Base-by-base conservation (phyloP, 768 basidiomycete genomes). In the Mycena leptocephala region DNA sequence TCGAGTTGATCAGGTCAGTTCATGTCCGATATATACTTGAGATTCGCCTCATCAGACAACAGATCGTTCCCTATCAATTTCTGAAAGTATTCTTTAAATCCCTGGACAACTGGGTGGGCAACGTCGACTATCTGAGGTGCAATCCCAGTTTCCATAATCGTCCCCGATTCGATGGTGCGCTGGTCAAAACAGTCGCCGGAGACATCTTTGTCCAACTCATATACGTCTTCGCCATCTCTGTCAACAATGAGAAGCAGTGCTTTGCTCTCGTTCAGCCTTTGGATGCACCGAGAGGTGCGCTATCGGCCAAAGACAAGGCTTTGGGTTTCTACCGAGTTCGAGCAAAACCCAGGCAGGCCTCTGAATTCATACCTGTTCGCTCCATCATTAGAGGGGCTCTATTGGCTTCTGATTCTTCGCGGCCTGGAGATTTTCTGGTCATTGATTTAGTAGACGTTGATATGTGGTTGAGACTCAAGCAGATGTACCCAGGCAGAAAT, bases 321-420 rank as follows among this genome's bases (percentile, higher is more conserved):
- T 71, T 86, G 24, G n/a, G 75, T 0, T 76, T 85, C 20, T 70
- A 70, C 65, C 62, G 78, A 4, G 37, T 84, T n/a, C 74, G 73
- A 4, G 33, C 69, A 24, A 37, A 70, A 22, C 72, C 63, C 4
- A 37, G 62, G 41, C 39, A 63, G 24, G 28, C 72, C 0, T 56
- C 77, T 0, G 78, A 79, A 51, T 78, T 86, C 28, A 75, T 86
- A 32, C 78, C 80, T 11, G 72, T 80, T 9, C 41, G 51, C 20
- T 85, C 84, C 32, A 84, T 87, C 18, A 76, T 84, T 46, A 72
- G 80, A 37, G 83, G 84, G 0, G 85, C 81, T 13, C 66, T 80
- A 32, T 33, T 85, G 41, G 70, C 77, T 26, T 74, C 76, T 24
- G 84, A 81, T 51, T 72, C 61, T 16, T 70, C 69, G 10, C 30